These are phyloP conservation scores for Tinospora cordifolia DNA, from an alignment of 164 flowering plant genomes.

Conservation along the genomic window DNA sequence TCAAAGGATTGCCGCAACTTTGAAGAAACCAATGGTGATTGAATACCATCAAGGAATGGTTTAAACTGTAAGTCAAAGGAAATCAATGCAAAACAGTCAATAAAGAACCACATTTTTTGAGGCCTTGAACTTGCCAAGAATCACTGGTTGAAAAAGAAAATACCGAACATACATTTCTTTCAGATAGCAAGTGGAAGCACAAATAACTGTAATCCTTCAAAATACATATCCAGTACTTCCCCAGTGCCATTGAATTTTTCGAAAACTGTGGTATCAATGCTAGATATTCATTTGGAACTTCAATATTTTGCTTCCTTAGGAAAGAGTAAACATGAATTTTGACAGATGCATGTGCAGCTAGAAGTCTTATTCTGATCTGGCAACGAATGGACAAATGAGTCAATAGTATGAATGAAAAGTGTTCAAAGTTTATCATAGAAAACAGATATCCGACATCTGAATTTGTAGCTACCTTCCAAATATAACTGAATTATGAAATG, in stretches of 20 bases:
- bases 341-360: constrained; percentile 95
- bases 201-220: constrained; percentile 59
- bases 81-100: constrained; percentile 6
- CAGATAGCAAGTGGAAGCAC: constrained; percentile 48
- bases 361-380: constrained; percentile 80
- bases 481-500: background rate
- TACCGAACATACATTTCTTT: constrained; percentile 45
- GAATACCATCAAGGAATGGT: constrained; percentile 82
- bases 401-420: background rate
- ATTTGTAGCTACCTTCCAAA: background rate
- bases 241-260: constrained; percentile 59
- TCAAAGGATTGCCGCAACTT: constrained; percentile 64
- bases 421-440: background rate
- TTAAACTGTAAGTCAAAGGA: constrained; percentile 45
- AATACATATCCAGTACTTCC: constrained; percentile 67
- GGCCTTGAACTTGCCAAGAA: background rate
- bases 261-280: constrained; percentile 70
- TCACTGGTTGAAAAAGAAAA: background rate
- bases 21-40: constrained; percentile 58
- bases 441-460: constrained; percentile 2
- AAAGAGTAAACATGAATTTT: constrained; percentile 76
- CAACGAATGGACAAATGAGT: background rate
- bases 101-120: background rate
- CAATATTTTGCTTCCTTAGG: constrained; percentile 44
- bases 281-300: constrained; percentile 56